phyloP scores from a whole-genome alignment of 1,139 yeast genomes.

The Nematodospora anomalae region DNA sequence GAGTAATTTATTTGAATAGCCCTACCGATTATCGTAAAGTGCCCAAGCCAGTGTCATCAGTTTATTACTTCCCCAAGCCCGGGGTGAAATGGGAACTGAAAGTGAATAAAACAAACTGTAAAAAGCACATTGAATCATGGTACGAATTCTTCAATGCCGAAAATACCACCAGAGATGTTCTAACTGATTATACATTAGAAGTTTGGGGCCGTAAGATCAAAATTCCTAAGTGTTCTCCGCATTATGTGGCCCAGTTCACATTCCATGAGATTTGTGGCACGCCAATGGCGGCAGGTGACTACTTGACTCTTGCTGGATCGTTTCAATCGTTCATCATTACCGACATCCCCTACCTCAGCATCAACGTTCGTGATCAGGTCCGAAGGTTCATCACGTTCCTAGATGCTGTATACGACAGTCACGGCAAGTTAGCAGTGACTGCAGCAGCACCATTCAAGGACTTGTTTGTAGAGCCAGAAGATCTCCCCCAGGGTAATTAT shows the following conservation, averaged over 20 bases:
- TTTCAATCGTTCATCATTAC: slow-evolving; percentile 81
- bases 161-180: slow-evolving; percentile 33
- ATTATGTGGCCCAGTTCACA: slow-evolving; percentile 84
- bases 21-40: slow-evolving; percentile 93
- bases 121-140: slow-evolving; percentile 75
- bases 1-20: slow-evolving; percentile 78
- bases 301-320: slow-evolving; percentile 74
- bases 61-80: slow-evolving; percentile 73
- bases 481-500: slow-evolving; percentile 52
- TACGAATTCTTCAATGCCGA: slow-evolving; percentile 63
- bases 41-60: slow-evolving; percentile 79
- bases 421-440: slow-evolving; percentile 84
- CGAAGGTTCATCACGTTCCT: slow-evolving; percentile 89
- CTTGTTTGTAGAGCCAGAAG: slow-evolving; percentile 83
- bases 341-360: slow-evolving; percentile 83
- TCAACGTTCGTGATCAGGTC: slow-evolving; percentile 77
- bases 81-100: slow-evolving; percentile 57
- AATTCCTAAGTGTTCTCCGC: slow-evolving; percentile 76
- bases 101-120: slow-evolving; percentile 50
- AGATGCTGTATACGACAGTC: slow-evolving; percentile 93
- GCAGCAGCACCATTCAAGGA: slow-evolving; percentile 83
- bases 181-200: slow-evolving; percentile 39
- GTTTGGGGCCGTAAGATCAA: slow-evolving; percentile 88
- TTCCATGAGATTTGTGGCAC: slow-evolving; percentile 83
- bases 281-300: slow-evolving; percentile 95